A percentile compares a stretch with the other conserved stretches of the same genome.
phyloP scores from a whole-genome alignment of 495 filamentous ascomycete genomes.

The Clavariopsis aquatica region DNA sequence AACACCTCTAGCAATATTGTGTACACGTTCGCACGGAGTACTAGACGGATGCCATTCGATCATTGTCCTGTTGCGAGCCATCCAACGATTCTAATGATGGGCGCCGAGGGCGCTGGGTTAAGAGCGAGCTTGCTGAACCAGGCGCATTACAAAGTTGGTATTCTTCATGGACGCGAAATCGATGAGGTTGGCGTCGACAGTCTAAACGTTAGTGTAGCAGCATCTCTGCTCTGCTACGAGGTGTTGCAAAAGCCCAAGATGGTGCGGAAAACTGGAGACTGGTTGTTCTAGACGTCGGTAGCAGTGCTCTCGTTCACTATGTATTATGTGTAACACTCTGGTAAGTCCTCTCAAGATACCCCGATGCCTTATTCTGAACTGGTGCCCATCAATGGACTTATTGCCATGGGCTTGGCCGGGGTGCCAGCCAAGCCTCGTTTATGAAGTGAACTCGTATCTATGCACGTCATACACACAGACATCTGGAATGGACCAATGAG shows the following conservation, averaged over 20 bases:
- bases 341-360: slow-evolving; percentile 4
- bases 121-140: slow-evolving; percentile 58
- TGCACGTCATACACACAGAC: slow-evolving; percentile 16
- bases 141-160: slow-evolving; percentile 63
- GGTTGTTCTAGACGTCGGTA: slow-evolving; percentile 13
- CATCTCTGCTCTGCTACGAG: slow-evolving; percentile 68
- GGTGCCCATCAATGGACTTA: neutral
- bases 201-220: slow-evolving; percentile 86
- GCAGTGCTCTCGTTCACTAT: neutral
- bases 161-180: slow-evolving; percentile 49
- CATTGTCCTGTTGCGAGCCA: slow-evolving; percentile 54
- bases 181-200: slow-evolving; percentile 64
- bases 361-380: neutral
- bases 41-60: slow-evolving; percentile 10
- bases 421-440: neutral
- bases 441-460: slow-evolving; percentile 12
- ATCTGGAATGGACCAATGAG: neutral
- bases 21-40: slow-evolving; percentile 21
- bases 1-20: slow-evolving; percentile 1
- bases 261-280: slow-evolving; percentile 17
- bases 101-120: slow-evolving; percentile 79
- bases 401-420: neutral
- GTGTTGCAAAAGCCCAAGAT: slow-evolving; percentile 52
- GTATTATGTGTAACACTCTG: neutral
- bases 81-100: slow-evolving; percentile 78